Conservation (phyloP, 768 basidiomycete genomes). For the Kockovaella imperatae region DNA sequence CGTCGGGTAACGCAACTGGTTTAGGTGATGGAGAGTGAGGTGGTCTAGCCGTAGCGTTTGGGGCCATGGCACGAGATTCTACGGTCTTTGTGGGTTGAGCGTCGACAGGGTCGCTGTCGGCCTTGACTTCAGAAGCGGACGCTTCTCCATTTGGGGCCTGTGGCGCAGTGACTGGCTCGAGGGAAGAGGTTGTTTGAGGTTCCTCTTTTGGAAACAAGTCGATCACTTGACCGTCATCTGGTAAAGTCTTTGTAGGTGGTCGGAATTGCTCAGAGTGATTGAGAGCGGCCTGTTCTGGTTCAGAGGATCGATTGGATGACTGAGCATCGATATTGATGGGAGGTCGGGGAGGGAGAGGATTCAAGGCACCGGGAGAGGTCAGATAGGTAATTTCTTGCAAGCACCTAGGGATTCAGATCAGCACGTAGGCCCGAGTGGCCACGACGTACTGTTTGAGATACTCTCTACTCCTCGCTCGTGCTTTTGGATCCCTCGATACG, state of each 20-base stretch:
- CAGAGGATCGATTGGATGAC: not conserved
- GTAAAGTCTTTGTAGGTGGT: conserved; percentile 23
- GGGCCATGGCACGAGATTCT: conserved; percentile 7
- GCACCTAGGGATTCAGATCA: conserved; percentile 54
- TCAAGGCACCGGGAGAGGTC: conserved; percentile 93
- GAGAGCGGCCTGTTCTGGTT: not conserved
- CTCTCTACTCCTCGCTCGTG: conserved; percentile 84
- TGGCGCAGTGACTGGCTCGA: not conserved
- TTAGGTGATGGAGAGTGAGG: conserved; percentile 27
- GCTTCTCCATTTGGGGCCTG: not conserved
- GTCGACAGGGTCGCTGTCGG: not conserved
- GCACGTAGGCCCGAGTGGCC: conserved; percentile 1
- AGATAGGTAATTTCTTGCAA: conserved; percentile 96
- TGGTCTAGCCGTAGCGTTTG: conserved; percentile 19
- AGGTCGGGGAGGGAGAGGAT: conserved; percentile 84
- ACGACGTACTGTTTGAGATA: conserved; percentile 88
- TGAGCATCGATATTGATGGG: conserved; percentile 16
- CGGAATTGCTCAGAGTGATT: conserved; percentile 7
- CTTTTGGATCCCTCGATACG: conserved; percentile 88
- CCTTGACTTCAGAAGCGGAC: not conserved
- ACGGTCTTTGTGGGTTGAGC: not conserved
- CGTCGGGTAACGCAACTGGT: conserved; percentile 28
- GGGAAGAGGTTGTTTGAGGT: not conserved
- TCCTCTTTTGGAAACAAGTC: not conserved
- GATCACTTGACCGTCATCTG: conserved; percentile 13